phyloP scores from a whole-genome alignment of 2,329 filamentous ascomycete genomes.

The Cladosporium cucumerinum region DNA sequence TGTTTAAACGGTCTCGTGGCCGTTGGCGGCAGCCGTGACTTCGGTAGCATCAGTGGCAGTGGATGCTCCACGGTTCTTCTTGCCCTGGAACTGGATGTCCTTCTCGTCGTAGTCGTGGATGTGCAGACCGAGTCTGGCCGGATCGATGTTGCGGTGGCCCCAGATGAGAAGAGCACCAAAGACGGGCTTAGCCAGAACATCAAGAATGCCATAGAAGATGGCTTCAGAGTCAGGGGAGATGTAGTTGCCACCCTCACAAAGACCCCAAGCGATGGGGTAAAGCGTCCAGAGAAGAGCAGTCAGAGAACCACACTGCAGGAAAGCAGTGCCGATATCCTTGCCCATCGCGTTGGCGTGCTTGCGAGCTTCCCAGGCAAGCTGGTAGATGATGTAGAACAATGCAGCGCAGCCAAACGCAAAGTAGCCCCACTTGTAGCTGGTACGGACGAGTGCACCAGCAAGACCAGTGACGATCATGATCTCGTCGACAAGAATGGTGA shows the following conservation, averaged over 20 bases:
- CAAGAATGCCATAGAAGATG: slow-evolving; percentile 66
- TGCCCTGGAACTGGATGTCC: slow-evolving; percentile 24
- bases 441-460: slow-evolving; percentile 61
- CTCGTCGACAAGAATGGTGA: slow-evolving; percentile 59
- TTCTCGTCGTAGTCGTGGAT: slow-evolving; percentile 49
- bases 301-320: slow-evolving; percentile 54
- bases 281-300: slow-evolving; percentile 62
- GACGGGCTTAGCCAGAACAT: slow-evolving; percentile 61
- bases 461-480: slow-evolving; percentile 67
- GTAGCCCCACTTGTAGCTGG: slow-evolving; percentile 67
- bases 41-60: slow-evolving; percentile 17
- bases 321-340: slow-evolving; percentile 51
- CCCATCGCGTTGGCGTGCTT: slow-evolving; percentile 56
- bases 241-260: slow-evolving; percentile 62
- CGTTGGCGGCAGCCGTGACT: slow-evolving; percentile 7
- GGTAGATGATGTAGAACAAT: slow-evolving; percentile 60
- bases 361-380: slow-evolving; percentile 56
- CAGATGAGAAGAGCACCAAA: slow-evolving; percentile 61
- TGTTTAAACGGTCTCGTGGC: not conserved
- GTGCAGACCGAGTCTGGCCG: slow-evolving; percentile 53
- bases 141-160: slow-evolving; percentile 62
- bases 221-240: slow-evolving; percentile 65
- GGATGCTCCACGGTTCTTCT: slow-evolving; percentile 32
- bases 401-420: slow-evolving; percentile 53
- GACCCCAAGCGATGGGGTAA: slow-evolving; percentile 62